Evolutionary conservation across 2,329 filamentous ascomycete genomes (phyloP), one percentile per base, ranked within the genome.

Genomic region (Didymella sp.): DNA sequence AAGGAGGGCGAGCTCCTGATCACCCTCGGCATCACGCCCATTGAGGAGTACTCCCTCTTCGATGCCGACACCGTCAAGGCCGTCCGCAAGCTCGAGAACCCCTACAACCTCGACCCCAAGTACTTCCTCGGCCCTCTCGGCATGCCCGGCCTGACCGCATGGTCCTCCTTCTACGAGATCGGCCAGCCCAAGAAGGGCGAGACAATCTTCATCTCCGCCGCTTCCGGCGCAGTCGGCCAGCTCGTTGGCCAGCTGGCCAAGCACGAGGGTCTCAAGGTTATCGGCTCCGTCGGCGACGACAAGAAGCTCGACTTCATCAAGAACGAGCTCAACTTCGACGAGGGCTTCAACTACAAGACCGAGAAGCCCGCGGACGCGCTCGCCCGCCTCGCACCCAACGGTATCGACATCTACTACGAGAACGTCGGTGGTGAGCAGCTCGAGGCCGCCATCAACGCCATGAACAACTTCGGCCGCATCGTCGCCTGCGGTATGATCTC

Each of bases 331-430:
- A 81, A 82, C 24, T 92, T 92, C 71, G 88, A 92, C 69, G 83
- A 76, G 15, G 91, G 87, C 8, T 95, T 94, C 80, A 95, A 96
- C 82, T 96, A 96, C 83, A 94, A 95, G 84, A 92, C 85, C 64
- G 90, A 95, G 79, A 85, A 83, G 64, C 84, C 90, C 0, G 71
- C 77, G 0, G 87, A 88, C 11, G 91, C 90, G 0, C 81, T 96
- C 53, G 77, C 81, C 62, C 83, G 89, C 56, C 82, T 95, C 17
- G 89, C 89, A 0, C 90, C 91, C 0, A 76, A 92, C 12, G 91
- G 91, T 4, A 84, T 96, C 60, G 91, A 96, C 70, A 91, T 92
- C 72, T 92, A 92, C 79, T 93, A 88, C 70, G 90, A 92, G 76
- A 92, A 92, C 65, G 89, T 90, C 6, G 90, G 90, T 19, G 90